Evolutionary conservation across 805 yeast genomes (phyloP).

Genomic region (Lachancea kluyveri): DNA sequence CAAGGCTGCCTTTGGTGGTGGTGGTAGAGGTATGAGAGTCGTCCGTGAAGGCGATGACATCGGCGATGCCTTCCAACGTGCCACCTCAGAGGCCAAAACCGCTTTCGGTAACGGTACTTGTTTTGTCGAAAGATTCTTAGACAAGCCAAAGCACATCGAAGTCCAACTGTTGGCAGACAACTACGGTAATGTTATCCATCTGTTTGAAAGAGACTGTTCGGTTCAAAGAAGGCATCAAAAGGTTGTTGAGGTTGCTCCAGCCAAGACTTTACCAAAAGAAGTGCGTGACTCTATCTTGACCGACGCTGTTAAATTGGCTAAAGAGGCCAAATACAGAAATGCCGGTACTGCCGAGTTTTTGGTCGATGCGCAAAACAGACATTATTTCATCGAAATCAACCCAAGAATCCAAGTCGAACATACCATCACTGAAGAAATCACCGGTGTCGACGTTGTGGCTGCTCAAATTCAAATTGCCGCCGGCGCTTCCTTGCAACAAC

Average conservation of each 20-base stretch:
- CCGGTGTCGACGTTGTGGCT: constrained; percentile 96
- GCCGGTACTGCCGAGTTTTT: constrained; percentile 99
- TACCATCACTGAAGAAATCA: constrained; percentile 97
- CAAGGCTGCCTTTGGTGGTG: constrained; percentile 99
- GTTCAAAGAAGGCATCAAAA: constrained; percentile 99
- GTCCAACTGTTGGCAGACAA: constrained; percentile 92
- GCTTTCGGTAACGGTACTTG: constrained; percentile 99
- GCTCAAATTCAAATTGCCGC: constrained; percentile 99
- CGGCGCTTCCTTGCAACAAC: constrained; percentile 87
- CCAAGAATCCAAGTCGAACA: constrained; percentile 99
- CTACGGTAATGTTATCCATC: constrained; percentile 90
- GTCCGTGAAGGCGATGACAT: constrained; percentile 94
- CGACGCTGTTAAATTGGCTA: constrained; percentile 92
- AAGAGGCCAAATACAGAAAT: constrained; percentile 82
- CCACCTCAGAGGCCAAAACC: constrained; percentile 87
- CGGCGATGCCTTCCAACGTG: constrained; percentile 87
- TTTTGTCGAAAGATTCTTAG: constrained; percentile 91
- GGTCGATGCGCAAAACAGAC: constrained; percentile 89
- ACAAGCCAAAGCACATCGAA: constrained; percentile 96
- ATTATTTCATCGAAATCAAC: constrained; percentile 95
- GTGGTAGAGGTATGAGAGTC: constrained; percentile 99
- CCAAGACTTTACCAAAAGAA: constrained; percentile 73
- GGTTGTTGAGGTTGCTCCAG: constrained; percentile 98
- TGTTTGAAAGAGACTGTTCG: constrained; percentile 98
- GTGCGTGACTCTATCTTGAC: constrained; percentile 89